These are phyloP conservation scores for Aspergillus sclerotiicarbonarius DNA, from an alignment of 495 filamentous ascomycete species.

Conservation along the genomic window DNA sequence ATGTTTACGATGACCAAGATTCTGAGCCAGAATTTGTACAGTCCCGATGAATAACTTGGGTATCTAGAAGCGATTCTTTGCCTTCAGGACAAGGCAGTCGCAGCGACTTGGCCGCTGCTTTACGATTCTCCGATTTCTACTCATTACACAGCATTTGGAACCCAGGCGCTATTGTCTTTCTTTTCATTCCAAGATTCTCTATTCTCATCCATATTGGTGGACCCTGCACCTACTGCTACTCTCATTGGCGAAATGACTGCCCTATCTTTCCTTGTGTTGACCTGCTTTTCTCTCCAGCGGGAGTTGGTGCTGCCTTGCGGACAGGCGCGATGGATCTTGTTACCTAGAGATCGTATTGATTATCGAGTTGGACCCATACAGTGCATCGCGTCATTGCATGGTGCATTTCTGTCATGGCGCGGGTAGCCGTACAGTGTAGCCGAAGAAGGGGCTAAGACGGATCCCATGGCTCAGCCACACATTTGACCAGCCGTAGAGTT, in stretches of 20 bases:
- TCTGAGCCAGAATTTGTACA: slow-evolving; percentile 65
- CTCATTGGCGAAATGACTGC: slow-evolving; percentile 17
- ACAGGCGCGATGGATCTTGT: slow-evolving; percentile 20
- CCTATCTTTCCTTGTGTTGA: slow-evolving; percentile 26
- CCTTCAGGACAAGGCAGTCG: slow-evolving; percentile 4
- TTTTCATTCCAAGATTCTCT: slow-evolving; percentile 3
- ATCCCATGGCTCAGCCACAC: neutral
- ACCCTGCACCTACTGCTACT: slow-evolving; percentile 10
- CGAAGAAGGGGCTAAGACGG: no score
- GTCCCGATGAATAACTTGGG: slow-evolving; percentile 53
- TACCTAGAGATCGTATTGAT: slow-evolving; percentile 16
- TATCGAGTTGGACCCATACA: slow-evolving; percentile 14
- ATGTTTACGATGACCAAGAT: slow-evolving; percentile 99
- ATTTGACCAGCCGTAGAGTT: neutral
- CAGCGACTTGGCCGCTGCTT: slow-evolving; percentile 3
- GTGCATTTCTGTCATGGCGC: slow-evolving; percentile 4
- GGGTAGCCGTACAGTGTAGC: neutral
- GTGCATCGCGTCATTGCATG: slow-evolving; percentile 12
- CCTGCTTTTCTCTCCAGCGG: slow-evolving; percentile 36
- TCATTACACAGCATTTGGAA: slow-evolving; percentile 25
- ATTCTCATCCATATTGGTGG: neutral
- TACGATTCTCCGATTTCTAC: slow-evolving; percentile 22
- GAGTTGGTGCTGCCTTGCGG: slow-evolving; percentile 37
- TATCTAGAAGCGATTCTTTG: neutral
- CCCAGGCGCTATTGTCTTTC: slow-evolving; percentile 17